phyloP scores from a whole-genome alignment of 1,139 yeast genomes.

The Scheffersomyces parashehatae region DNA sequence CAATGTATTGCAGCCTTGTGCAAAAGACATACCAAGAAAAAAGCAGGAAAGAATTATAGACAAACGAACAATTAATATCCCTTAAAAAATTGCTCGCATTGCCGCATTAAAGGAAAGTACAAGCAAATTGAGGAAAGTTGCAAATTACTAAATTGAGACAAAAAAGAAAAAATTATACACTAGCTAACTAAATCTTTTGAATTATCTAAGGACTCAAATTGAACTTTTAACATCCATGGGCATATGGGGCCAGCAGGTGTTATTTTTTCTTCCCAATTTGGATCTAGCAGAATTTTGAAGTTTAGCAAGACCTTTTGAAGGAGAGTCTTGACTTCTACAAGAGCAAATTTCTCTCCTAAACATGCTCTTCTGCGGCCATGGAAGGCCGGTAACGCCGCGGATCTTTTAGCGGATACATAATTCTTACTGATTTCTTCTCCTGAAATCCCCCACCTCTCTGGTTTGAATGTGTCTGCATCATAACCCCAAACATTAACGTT shows the following conservation, averaged over 20 bases:
- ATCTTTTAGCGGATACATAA: conserved; percentile 47
- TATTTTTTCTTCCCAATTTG: conserved; percentile 50
- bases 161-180: no score
- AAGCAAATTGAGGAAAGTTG: no score
- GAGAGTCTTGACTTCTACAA: conserved; percentile 44
- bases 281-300: conserved; percentile 38
- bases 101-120: no score
- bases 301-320: conserved; percentile 34
- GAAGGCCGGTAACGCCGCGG: conserved; percentile 51
- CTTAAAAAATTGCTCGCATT: no score
- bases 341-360: conserved; percentile 60
- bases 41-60: no score
- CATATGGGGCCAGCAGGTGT: conserved; percentile 41
- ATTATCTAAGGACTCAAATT: not conserved
- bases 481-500: conserved; percentile 51
- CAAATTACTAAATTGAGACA: no score
- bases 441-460: conserved; percentile 58
- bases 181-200: not conserved
- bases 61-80: no score
- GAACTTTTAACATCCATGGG: conserved; percentile 12
- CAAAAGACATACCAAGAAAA: no score
- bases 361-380: conserved; percentile 67
- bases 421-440: conserved; percentile 34
- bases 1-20: no score
- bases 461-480: conserved; percentile 48